Percentiles rank a stretch among this genome's conserved stretches.
phyloP scores from a whole-genome alignment of 2,329 filamentous ascomycete species.

The Sporothrix variecibatus region DNA sequence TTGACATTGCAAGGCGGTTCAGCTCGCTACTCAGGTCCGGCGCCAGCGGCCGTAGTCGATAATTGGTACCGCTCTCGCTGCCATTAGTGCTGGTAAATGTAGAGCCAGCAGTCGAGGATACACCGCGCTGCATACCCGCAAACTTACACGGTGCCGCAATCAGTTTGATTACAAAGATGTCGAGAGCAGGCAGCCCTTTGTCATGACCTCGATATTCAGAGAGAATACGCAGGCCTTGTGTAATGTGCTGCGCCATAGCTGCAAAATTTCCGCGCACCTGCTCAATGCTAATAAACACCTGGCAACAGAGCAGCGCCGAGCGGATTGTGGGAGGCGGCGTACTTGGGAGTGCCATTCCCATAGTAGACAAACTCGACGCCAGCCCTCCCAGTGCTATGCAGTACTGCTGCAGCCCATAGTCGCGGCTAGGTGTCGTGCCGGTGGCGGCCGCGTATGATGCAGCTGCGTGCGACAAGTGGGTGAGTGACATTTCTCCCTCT shows the following conservation, averaged over 20 bases:
- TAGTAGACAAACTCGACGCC: slow-evolving; percentile 42
- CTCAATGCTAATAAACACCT: slow-evolving; percentile 51
- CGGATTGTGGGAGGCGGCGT: slow-evolving; percentile 36
- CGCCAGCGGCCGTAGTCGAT: background rate
- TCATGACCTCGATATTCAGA: slow-evolving; percentile 38
- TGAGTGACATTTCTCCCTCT: background rate
- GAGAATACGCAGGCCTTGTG: slow-evolving; percentile 48
- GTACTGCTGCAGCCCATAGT: slow-evolving; percentile 47
- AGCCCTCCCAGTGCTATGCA: slow-evolving; percentile 45
- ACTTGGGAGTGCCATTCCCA: slow-evolving; percentile 35
- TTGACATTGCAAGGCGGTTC: background rate
- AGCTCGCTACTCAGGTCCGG: background rate
- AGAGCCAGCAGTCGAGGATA: background rate
- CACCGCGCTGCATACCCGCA: slow-evolving; percentile 21
- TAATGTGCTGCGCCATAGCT: slow-evolving; percentile 47
- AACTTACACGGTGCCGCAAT: slow-evolving; percentile 48
- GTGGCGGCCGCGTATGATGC: slow-evolving; percentile 30
- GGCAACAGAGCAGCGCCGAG: slow-evolving; percentile 49
- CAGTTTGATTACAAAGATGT: slow-evolving; percentile 47
- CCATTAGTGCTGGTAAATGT: background rate
- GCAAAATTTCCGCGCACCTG: slow-evolving; percentile 45
- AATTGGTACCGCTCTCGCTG: background rate
- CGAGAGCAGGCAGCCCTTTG: slow-evolving; percentile 41
- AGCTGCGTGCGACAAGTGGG: slow-evolving; percentile 25
- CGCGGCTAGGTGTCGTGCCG: slow-evolving; percentile 35